phyloP scores from a whole-genome alignment of 495 filamentous ascomycete species.

The Bathelium albidoporum region DNA sequence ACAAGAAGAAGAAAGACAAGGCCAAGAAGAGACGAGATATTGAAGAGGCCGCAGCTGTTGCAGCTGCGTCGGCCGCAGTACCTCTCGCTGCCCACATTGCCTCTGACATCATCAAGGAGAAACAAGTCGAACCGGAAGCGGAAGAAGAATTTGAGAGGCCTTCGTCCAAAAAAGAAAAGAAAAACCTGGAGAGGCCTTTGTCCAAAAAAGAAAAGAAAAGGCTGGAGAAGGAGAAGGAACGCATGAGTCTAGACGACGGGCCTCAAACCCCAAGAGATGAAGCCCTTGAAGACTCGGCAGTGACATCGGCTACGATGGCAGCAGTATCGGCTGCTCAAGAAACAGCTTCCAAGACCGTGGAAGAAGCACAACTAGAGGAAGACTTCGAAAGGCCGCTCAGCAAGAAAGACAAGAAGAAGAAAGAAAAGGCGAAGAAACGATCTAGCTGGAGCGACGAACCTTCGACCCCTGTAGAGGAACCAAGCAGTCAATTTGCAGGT shows the following conservation, averaged over 20 bases:
- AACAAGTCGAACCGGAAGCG: slow-evolving; percentile 1
- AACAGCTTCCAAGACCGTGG: slow-evolving; percentile 10
- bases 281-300: neutral
- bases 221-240: slow-evolving; percentile 14
- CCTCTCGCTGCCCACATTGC: neutral
- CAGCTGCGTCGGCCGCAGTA: neutral
- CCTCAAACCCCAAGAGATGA: neutral
- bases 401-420: slow-evolving; percentile 20
- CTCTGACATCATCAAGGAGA: neutral
- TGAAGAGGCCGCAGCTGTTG: slow-evolving; percentile 1
- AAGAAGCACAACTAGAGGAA: slow-evolving; percentile 2
- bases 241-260: neutral
- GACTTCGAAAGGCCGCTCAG: slow-evolving; percentile 8
- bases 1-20: slow-evolving; percentile 10
- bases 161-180: slow-evolving; percentile 14
- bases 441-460: neutral
- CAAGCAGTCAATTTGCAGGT: neutral
- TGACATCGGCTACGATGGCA: neutral
- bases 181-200: slow-evolving; percentile 16
- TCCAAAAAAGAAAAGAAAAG: slow-evolving; percentile 18
- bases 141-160: slow-evolving; percentile 3
- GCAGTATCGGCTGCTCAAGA: slow-evolving; percentile 4
- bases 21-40: neutral
- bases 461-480: neutral
- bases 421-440: neutral